Base-by-base conservation (phyloP, 164 flowering plant species). In the Echeveria elegans region DNA sequence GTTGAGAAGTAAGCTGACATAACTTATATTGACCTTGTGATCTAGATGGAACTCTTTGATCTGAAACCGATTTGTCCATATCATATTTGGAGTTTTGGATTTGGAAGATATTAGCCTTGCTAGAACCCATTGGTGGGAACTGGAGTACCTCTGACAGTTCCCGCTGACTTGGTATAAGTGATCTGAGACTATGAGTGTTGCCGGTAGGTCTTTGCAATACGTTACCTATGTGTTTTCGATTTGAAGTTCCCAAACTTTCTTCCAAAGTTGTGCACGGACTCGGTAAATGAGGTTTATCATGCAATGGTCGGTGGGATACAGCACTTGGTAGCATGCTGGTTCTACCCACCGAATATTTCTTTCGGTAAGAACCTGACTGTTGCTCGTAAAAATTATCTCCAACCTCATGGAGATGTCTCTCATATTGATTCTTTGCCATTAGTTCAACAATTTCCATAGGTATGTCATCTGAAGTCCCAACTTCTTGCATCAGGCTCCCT, bases 361-460 rank as follows among this genome's bases (percentile, higher is more conserved):
- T 56, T 26, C 19, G 0, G 19, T 56, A 26, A 12, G 61, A 56
- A 32, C 32, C 31, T 2, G 19, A 56, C 31, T 56, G 61, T 11
- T 28, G 72, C 77, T 70, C 68, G 65, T 50, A 38, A 69, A 53
- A 65, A 34, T 67, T 68, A 70, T 73, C 72, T 64, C 70, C 79
- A 58, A 73, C 68, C 71, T 79, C 78, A 31, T 72, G 71, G 45
- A 85, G 84, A 72, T 75, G 67, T 72, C 85, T 85, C 70, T 88
- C 96, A 58, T 83, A 82, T 75, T 85, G 93, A 78, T 83, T 75
- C 72, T 77, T 85, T 29, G 96, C 93, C 85, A 88, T 75, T 63
- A 88, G 90, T 69, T 88, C 96, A 29, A 88, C 92, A 68, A 88
- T 85, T 53, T 89, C 96, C 96, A 89, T 89, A 11, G 92, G 90